Conservation (phyloP, 176 grass and related monocot species). For the Ananas comosus region DNA sequence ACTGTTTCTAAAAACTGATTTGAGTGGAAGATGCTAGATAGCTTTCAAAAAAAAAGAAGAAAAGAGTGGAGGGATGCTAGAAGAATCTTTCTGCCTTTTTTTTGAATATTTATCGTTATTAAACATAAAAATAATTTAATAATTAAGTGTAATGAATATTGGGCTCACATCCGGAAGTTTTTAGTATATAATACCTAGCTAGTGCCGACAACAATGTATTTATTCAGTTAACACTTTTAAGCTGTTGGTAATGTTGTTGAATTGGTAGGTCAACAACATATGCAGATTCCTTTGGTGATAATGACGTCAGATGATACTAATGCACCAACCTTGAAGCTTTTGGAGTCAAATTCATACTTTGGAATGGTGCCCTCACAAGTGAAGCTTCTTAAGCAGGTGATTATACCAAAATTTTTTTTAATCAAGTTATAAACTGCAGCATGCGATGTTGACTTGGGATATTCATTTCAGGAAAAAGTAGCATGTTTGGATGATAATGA, state of each 20-base stretch:
- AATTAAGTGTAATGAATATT: too few relatives aligned
- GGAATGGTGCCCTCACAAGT: constrained; percentile 91
- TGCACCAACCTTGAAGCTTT: constrained; percentile 52
- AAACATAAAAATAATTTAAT: not conserved
- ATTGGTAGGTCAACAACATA: constrained; percentile 29
- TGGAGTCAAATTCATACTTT: constrained; percentile 88
- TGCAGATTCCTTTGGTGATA: constrained; percentile 80
- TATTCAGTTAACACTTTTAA: not conserved
- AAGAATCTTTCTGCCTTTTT: too few relatives aligned
- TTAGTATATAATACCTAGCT: not conserved
- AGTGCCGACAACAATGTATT: not conserved
- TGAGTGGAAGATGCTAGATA: too few relatives aligned
- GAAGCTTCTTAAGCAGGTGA: constrained; percentile 87
- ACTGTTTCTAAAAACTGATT: too few relatives aligned
- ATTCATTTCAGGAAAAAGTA: constrained; percentile 73
- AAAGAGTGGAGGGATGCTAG: too few relatives aligned
- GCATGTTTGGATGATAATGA: constrained; percentile 81
- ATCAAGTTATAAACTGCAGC: not conserved
- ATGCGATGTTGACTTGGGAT: constrained; percentile 11
- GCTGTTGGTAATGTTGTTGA: constrained; percentile 5
- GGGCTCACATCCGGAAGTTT: too few relatives aligned
- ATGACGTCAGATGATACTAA: constrained; percentile 99
- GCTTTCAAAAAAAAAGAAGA: too few relatives aligned
- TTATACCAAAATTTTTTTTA: not conserved
- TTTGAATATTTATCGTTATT: too few relatives aligned